Base-by-base conservation (phyloP, 305 asterid species). In the Withania somnifera region DNA sequence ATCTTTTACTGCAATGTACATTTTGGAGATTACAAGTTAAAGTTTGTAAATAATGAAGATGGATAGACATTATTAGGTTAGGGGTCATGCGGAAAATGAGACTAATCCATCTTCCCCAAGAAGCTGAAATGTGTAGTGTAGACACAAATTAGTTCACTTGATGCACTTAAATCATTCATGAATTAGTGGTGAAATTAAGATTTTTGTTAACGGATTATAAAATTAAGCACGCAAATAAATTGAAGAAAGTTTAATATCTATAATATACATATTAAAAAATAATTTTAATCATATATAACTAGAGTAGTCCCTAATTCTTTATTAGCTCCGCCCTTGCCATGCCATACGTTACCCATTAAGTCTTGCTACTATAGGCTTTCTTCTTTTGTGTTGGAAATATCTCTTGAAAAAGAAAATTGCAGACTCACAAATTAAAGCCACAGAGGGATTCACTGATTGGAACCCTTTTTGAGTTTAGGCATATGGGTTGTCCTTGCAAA, bases 401-500 rank as follows among this genome's bases (percentile, higher is more conserved):
- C 22, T 78, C 34, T 11, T 75, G 58, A 47, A 22, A 60, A 34
- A 6, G 78, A 45, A 20, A 6, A 47, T 22, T 76, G 34, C 8
- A 54, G 69, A 36, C 11, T 78, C 68, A 42, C 8, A 73, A 14
- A 26, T 15, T 14, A 19, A 71, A 24, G 78, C 7, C 13, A 34
- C 6, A 10, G 38, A 17, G 77, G 52, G 24, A 76, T 34, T 26
- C 75, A 79, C 28, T 58, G 56, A 79, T 63, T 57, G 56, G 20
- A 78, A 73, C 22, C 42, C 24, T 78, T 57, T 57, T 78, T 3
- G n/a, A 79, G 82, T 14, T 57, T 24, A 56, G 19, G 71, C 42
- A 79, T 79, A 79, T 79, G 73, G 34, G 82, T 60, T 79, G 82
- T 42, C 76, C 69, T 79, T 63, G 26, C 57, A 58, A 40, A 60